Evolutionary conservation across 2,329 filamentous ascomycete species (phyloP).

Genomic region (Hirsutella minnesotensis): DNA sequence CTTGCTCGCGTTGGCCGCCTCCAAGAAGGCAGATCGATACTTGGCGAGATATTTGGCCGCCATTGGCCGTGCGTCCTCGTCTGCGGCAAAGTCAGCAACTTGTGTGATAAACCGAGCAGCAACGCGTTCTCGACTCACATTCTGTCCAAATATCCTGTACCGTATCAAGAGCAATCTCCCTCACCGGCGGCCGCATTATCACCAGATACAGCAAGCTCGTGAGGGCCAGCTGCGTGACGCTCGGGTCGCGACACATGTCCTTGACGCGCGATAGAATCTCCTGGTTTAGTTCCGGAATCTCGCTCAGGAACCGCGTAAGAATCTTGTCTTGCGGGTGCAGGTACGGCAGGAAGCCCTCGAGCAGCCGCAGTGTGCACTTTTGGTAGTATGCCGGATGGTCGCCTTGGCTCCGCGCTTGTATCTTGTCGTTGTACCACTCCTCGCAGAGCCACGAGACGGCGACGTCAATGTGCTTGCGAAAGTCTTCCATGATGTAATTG

Average conservation of each 20-base stretch:
- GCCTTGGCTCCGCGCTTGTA: constrained; percentile 27
- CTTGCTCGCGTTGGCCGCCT: constrained; percentile 15
- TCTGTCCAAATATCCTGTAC: constrained; percentile 57
- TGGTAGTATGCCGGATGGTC: constrained; percentile 58
- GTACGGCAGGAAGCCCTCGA: constrained; percentile 83
- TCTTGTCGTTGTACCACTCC: constrained; percentile 89
- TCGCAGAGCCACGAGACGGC: constrained; percentile 92
- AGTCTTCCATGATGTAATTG: constrained; percentile 82
- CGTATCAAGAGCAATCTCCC: constrained; percentile 50
- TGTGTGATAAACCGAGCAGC: background rate
- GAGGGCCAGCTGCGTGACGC: constrained; percentile 49
- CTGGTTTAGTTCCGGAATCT: constrained; percentile 69
- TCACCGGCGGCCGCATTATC: constrained; percentile 54
- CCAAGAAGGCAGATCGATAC: constrained; percentile 43
- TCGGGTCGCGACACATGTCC: constrained; percentile 52
- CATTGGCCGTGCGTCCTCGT: constrained; percentile 50
- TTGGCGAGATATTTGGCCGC: constrained; percentile 51
- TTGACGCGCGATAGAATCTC: constrained; percentile 64
- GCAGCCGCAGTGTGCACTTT: constrained; percentile 64
- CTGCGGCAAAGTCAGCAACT: constrained; percentile 18
- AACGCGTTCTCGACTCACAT: constrained; percentile 33
- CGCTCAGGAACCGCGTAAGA: constrained; percentile 79
- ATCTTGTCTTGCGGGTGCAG: constrained; percentile 86
- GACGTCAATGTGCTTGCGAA: constrained; percentile 76
- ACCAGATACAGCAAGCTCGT: constrained; percentile 55